Evolutionary conservation across 1,284 basidiomycete species (phyloP).

Genomic region (Agroathelia rolfsii): DNA sequence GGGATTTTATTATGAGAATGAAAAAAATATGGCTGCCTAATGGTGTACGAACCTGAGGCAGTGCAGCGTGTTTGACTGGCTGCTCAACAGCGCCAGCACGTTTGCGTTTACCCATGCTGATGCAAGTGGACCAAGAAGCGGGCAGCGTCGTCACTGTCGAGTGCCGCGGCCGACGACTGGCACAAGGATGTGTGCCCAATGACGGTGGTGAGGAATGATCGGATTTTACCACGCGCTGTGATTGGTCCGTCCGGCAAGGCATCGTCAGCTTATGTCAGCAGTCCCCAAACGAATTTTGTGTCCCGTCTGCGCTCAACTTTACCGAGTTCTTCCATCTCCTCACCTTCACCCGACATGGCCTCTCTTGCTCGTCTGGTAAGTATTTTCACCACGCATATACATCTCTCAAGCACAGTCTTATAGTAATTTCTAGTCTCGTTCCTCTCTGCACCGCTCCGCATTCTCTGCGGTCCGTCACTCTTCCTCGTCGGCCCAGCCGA

Average conservation of each 20-base stretch:
- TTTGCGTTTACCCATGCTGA: conserved; percentile 41
- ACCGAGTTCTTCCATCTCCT: conserved; percentile 14
- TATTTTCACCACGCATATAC: not conserved
- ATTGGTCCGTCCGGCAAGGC: too few species aligned
- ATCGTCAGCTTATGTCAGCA: conserved; percentile 1
- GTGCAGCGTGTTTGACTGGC: too few species aligned
- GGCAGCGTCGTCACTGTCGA: too few species aligned
- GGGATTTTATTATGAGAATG: conserved; percentile 1
- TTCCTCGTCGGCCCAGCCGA: conserved; percentile 56
- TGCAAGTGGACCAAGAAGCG: conserved; percentile 6
- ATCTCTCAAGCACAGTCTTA: conserved; percentile 1
- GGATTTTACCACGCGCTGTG: too few species aligned
- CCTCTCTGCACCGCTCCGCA: conserved; percentile 21
- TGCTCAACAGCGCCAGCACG: conserved; percentile 15
- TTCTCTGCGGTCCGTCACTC: conserved; percentile 44
- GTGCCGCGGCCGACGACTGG: too few species aligned
- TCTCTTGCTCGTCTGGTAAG: conserved; percentile 24
- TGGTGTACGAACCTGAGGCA: too few species aligned
- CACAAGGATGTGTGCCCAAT: not conserved
- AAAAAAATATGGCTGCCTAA: too few species aligned
- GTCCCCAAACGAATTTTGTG: too few species aligned
- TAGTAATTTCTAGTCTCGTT: conserved; percentile 6
- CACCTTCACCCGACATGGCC: conserved; percentile 18
- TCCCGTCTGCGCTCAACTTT: conserved; percentile 11
- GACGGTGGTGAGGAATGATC: too few species aligned